Conservation (phyloP, 1,139 yeast genomes). For the Sugiyamaella japonica region DNA sequence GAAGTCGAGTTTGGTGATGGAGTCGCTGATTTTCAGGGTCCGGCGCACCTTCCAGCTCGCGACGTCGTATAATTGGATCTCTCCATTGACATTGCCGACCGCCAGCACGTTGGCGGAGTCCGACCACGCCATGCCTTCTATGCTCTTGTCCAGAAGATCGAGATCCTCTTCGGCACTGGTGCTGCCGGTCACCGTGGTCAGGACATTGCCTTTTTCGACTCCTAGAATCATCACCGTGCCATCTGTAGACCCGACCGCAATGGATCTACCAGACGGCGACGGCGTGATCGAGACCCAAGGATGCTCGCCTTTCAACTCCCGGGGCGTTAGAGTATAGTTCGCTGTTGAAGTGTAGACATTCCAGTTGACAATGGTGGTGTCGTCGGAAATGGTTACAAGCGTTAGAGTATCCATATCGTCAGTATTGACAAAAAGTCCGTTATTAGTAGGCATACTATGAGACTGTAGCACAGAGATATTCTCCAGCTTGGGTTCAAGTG, state of each 20-base stretch:
- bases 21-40: slow-evolving; percentile 67
- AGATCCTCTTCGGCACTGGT: slow-evolving; percentile 60
- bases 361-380: slow-evolving; percentile 86
- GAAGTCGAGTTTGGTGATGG: slow-evolving; percentile 79
- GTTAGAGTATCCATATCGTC: slow-evolving; percentile 61
- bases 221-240: slow-evolving; percentile 80
- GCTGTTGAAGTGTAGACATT: slow-evolving; percentile 77
- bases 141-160: slow-evolving; percentile 70
- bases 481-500: slow-evolving; percentile 57
- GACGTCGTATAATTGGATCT: slow-evolving; percentile 75
- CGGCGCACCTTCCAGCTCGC: slow-evolving; percentile 85
- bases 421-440: slow-evolving; percentile 71
- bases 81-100: slow-evolving; percentile 87
- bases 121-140: slow-evolving; percentile 89
- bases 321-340: slow-evolving; percentile 57
- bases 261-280: slow-evolving; percentile 48
- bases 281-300: slow-evolving; percentile 83
- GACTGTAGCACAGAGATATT: slow-evolving; percentile 79
- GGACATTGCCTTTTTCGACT: slow-evolving; percentile 66
- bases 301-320: slow-evolving; percentile 63
- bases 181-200: slow-evolving; percentile 63
- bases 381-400: slow-evolving; percentile 81
- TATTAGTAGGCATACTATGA: slow-evolving; percentile 71
- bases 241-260: slow-evolving; percentile 79
- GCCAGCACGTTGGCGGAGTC: slow-evolving; percentile 62